A percentile compares a stretch with the other conserved stretches of the same genome.
Conservation (phyloP, 495 filamentous ascomycete genomes). For the Niebla homalea region DNA sequence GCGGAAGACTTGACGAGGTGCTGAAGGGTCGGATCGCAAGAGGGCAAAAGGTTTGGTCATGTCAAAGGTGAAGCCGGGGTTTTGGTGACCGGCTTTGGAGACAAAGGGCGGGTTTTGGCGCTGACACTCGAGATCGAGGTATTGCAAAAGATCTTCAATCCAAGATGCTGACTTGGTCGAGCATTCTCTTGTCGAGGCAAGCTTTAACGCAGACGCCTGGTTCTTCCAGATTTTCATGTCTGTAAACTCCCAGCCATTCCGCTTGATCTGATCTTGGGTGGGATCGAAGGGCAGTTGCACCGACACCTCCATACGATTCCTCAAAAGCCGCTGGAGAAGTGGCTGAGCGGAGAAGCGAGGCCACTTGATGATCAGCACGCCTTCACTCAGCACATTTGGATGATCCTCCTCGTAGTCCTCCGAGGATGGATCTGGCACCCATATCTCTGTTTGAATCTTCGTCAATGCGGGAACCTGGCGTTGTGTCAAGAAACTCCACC, state of each 20-base stretch:
- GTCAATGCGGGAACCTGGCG: constrained; percentile 59
- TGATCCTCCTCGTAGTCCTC: constrained; percentile 26
- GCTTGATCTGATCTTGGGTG: constrained; percentile 33
- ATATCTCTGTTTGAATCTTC: constrained; percentile 62
- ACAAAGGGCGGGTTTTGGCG: not conserved
- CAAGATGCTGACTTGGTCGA: constrained; percentile 13
- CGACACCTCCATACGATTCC: constrained; percentile 18
- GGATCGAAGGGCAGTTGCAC: constrained; percentile 57
- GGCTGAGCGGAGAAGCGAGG: constrained; percentile 4
- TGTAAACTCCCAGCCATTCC: constrained; percentile 43
- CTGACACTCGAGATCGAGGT: not conserved
- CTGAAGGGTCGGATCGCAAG: constrained; percentile 53
- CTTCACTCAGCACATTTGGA: constrained; percentile 37
- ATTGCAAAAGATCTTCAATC: not conserved
- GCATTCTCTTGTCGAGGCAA: constrained; percentile 25
- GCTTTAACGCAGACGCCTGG: constrained; percentile 46
- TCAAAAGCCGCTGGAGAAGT: not conserved
- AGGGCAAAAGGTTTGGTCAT: constrained; percentile 52
- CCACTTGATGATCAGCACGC: constrained; percentile 45
- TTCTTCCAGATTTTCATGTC: constrained; percentile 75
- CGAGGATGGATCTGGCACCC: constrained; percentile 56
- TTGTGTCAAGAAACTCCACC: constrained; percentile 75
- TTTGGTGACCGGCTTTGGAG: constrained; percentile 20
- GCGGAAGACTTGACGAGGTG: constrained; percentile 55
- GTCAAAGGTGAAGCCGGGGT: constrained; percentile 46